Evolutionary conservation across 1,139 yeast species (phyloP).

Genomic region (Pneumocystis jirovecii): DNA sequence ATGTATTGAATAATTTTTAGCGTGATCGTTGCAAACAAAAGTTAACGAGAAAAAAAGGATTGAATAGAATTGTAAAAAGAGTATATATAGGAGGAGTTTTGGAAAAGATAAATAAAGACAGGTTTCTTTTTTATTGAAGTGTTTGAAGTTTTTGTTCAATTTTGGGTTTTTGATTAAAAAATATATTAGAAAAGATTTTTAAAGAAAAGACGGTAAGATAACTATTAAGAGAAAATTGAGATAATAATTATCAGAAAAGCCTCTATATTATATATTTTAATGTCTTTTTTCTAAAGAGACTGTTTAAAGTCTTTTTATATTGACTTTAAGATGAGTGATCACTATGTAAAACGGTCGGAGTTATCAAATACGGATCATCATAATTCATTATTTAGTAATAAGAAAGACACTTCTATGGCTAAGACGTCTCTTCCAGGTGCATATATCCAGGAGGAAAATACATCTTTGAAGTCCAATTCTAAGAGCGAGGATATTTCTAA

Average conservation of each 20-base stretch:
- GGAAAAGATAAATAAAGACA: neutral
- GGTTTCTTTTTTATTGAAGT: neutral
- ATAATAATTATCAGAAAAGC: neutral
- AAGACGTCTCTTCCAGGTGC: neutral
- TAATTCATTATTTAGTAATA: neutral
- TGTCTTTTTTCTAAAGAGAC: neutral
- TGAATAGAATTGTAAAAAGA: neutral
- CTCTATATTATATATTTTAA: neutral
- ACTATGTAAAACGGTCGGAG: neutral
- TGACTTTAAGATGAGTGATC: neutral
- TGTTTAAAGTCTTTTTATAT: neutral
- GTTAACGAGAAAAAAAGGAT: neutral
- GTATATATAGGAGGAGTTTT: neutral
- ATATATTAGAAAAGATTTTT: neutral
- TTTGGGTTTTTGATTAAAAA: neutral
- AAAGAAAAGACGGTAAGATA: neutral
- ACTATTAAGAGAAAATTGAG: neutral
- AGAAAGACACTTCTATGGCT: neutral
- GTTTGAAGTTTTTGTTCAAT: neutral
- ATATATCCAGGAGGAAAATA: neutral
- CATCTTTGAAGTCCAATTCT: neutral
- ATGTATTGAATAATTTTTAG: neutral
- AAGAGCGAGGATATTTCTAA: neutral
- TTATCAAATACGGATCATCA: neutral
- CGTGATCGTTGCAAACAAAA: neutral